Base-by-base conservation (phyloP, 768 basidiomycete species). In the Leccinellum luteum region DNA sequence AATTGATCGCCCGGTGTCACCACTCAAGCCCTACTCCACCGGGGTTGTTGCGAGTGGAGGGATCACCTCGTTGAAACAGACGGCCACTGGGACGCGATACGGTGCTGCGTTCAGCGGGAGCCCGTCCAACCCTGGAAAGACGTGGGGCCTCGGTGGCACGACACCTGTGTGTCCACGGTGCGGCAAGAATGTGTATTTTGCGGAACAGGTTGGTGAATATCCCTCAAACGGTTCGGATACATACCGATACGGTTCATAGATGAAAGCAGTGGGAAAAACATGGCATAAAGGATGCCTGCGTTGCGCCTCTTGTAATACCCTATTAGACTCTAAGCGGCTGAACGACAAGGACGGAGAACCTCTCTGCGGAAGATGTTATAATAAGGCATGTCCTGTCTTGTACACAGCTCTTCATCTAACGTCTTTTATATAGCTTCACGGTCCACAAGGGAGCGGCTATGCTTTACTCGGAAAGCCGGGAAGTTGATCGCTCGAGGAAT, bases 261-360 rank as follows among this genome's bases (percentile, higher is more conserved):
- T 89, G 57, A 90, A 89, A 70, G 90, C 90, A 1, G 80, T 89
- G 14, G 88, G 88, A 8, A 88, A 90, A 76, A 89, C 86, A 15
- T 93, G 78, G 72, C 91, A 93, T 62, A 90, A 89, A 65, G 75
- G 73, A 15, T 93, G 91, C 65, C 71, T 93, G 62, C 77, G 90
- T n/a, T 93, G 90, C 67, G 78, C 80, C 9, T 86, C 86, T 62
- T 93, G 90, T 64, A 80, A 76, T 54, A 83, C 85, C 0, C 65
- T 76, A 7, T 74, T 93, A n/a, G 90, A 92, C 64, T 88, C 90
- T 31, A 85, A 76, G 48, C 80, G 84, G 21, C 70, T 93, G 55
- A 81, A 87, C 27, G 90, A 92, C 69, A 87, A 87, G 65, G 89
- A 90, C 47, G 90, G 86, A 1, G 78, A 81, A 13, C 87, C 88